These are phyloP conservation scores for Whalleya microplaca DNA, from an alignment of 2,329 filamentous ascomycete genomes.

Conservation along the genomic window DNA sequence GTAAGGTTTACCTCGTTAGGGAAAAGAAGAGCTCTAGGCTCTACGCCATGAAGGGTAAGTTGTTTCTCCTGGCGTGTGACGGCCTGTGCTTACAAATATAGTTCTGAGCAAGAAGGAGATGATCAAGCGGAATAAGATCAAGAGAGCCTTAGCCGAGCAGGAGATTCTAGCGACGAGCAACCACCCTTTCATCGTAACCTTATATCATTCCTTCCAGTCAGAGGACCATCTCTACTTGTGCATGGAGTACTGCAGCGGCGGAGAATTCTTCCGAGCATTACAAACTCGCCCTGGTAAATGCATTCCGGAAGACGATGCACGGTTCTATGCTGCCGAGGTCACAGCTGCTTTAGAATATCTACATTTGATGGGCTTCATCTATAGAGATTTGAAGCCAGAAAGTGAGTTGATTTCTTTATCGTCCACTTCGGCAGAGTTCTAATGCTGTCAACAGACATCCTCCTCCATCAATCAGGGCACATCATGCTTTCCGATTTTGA, in stretches of 20 bases:
- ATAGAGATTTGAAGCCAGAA: slow-evolving; percentile 95
- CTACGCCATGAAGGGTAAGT: slow-evolving; percentile 96
- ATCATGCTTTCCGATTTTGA: slow-evolving; percentile 99
- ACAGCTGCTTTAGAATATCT: slow-evolving; percentile 95
- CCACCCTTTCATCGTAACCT: slow-evolving; percentile 96
- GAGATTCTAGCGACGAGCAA: slow-evolving; percentile 98
- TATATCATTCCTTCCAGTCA: slow-evolving; percentile 99
- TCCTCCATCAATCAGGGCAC: slow-evolving; percentile 98
- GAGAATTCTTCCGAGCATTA: slow-evolving; percentile 95
- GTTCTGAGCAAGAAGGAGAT: slow-evolving; percentile 99
- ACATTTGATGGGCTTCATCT: slow-evolving; percentile 99
- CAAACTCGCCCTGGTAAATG: slow-evolving; percentile 97
- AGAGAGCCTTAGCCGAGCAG: slow-evolving; percentile 94
- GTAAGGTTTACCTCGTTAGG: slow-evolving; percentile 95
- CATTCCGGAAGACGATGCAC: slow-evolving; percentile 93
- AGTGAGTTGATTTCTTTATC: slow-evolving; percentile 62
- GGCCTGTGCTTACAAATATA: slow-evolving; percentile 50
- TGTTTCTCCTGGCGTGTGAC: background rate
- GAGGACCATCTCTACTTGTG: slow-evolving; percentile 99
- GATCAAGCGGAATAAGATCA: slow-evolving; percentile 99
- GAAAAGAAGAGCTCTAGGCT: slow-evolving; percentile 96
- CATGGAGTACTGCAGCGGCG: slow-evolving; percentile 99
- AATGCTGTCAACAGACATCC: slow-evolving; percentile 69
- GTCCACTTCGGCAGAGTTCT: slow-evolving; percentile 32
- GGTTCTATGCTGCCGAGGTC: slow-evolving; percentile 97